A percentile compares a stretch with the other conserved stretches of the same genome.
These are phyloP conservation scores for Pseudogymnoascus sp. DNA, from an alignment of 2,329 filamentous ascomycete genomes.

Conservation along the genomic window DNA sequence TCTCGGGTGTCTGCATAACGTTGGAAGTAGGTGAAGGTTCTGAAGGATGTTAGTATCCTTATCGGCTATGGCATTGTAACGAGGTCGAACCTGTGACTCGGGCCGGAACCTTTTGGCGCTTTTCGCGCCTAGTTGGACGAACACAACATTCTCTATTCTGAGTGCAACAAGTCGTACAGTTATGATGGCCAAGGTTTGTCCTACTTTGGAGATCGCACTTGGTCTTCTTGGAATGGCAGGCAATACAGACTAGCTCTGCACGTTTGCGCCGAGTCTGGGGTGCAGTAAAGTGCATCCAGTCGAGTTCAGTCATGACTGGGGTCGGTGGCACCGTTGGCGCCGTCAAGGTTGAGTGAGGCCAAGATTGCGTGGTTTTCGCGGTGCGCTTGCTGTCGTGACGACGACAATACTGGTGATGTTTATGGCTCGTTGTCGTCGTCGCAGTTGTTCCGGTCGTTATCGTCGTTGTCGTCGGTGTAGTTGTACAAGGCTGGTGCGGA, in stretches of 20 bases:
- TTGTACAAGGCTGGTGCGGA: not conserved
- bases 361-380: not conserved
- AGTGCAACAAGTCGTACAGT: conserved; percentile 17
- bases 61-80: not conserved
- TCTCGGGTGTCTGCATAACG: not conserved
- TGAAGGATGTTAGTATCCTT: not conserved
- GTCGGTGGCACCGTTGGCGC: not conserved
- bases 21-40: not conserved
- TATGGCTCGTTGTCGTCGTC: not conserved
- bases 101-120: not conserved
- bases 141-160: conserved; percentile 25
- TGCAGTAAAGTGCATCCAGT: conserved; percentile 29
- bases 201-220: conserved; percentile 30
- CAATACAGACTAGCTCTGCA: conserved; percentile 27
- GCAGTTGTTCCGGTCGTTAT: too few species aligned
- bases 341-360: not conserved
- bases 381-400: not conserved
- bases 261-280: conserved; percentile 29
- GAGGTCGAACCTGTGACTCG: not conserved
- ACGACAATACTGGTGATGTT: not conserved
- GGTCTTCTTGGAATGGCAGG: conserved; percentile 32
- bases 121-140: not conserved
- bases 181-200: not conserved
- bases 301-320: conserved; percentile 10
- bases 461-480: not conserved